Evolutionary conservation across 352 stramenopile species (phyloP), one percentile per base, ranked within the genome.

Genomic region (Nothophytophthora sp.): DNA sequence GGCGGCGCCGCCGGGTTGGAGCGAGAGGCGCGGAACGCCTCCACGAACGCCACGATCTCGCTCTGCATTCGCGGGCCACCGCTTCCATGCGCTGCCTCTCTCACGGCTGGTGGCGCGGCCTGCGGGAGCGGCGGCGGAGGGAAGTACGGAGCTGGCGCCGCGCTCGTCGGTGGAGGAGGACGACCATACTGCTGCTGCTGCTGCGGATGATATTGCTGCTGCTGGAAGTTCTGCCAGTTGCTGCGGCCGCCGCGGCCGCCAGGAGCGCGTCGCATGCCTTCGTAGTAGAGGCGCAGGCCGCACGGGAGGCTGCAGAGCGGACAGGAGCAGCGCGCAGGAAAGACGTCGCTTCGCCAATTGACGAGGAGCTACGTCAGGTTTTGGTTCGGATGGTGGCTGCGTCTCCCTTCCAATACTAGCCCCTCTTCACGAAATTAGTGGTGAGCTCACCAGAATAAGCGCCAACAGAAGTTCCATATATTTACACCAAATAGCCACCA

Each of bases 11-110:
- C 55, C 0, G 59, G 58, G 60, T 63, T 71, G 44, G 81, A 90
- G 41, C 67, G 75, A 40, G 56, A 77, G 34, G 62, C 57, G 34
- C 81, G 74, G 25, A 88, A 71, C 1, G 38, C 37, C 41, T 90
- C 70, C 0, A 92, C 44, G 34, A 92, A 88, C n/a, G 72, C 63
- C 18, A 72, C 67, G 39, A 89, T 60, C 25, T 90, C 76, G 24
- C 65, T 66, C 42, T 81, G 70, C 1, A 43, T 35, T 33, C 43
- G 74, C 24, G 13, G n/a, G n/a, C 8, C 36, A 23, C n/a, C 25
- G 11, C 36, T 9, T 3, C 16, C 34, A 54, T 55, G 16, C 1
- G 41, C 34, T 35, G 36, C 33, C 18, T 32, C 13, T 13, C 43
- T 19, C 2, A 15, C 19, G 55, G 9, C 30, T n/a, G 27, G 37